Conservation (phyloP, 805 yeast species). For the Starmerella geochares region DNA sequence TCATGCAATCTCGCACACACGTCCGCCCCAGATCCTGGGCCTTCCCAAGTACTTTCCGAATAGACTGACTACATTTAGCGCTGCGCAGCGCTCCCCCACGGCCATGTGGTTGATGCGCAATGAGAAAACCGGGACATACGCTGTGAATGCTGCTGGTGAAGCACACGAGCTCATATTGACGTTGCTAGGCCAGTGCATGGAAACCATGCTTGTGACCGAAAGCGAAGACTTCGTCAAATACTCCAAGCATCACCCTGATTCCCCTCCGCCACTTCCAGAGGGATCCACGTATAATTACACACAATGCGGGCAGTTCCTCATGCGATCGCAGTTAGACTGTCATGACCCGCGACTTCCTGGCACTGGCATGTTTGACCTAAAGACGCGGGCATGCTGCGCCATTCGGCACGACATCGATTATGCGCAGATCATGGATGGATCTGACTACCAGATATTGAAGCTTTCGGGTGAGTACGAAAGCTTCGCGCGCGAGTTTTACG, state of each 20-base stretch:
- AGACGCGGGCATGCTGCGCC: conserved; percentile 83
- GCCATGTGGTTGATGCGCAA: conserved; percentile 47
- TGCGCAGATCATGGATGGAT: conserved; percentile 46
- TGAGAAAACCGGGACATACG: conserved; percentile 37
- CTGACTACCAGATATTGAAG: conserved; percentile 57
- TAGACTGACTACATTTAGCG: conserved; percentile 32
- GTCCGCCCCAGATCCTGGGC: conserved; percentile 42
- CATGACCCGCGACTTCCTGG: conserved; percentile 69
- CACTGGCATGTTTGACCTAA: conserved; percentile 81
- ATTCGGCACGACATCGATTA: conserved; percentile 66
- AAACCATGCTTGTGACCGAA: conserved; percentile 57
- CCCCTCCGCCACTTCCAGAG: background rate
- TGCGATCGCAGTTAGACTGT: conserved; percentile 90
- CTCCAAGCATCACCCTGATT: conserved; percentile 24
- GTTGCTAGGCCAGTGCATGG: conserved; percentile 68
- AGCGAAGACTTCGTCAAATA: conserved; percentile 42
- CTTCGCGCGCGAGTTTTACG: conserved; percentile 70
- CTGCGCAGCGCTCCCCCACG: conserved; percentile 44
- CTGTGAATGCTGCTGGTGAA: conserved; percentile 58
- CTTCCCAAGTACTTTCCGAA: conserved; percentile 40
- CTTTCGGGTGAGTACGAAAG: conserved; percentile 61
- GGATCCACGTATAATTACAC: conserved; percentile 60
- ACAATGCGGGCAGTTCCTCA: conserved; percentile 51
- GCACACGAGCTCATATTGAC: conserved; percentile 61
- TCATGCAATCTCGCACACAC: conserved; percentile 49